Evolutionary conservation across 163 green algal genomes (phyloP).

Genomic region (Chlamydomonas reinhardtii): DNA sequence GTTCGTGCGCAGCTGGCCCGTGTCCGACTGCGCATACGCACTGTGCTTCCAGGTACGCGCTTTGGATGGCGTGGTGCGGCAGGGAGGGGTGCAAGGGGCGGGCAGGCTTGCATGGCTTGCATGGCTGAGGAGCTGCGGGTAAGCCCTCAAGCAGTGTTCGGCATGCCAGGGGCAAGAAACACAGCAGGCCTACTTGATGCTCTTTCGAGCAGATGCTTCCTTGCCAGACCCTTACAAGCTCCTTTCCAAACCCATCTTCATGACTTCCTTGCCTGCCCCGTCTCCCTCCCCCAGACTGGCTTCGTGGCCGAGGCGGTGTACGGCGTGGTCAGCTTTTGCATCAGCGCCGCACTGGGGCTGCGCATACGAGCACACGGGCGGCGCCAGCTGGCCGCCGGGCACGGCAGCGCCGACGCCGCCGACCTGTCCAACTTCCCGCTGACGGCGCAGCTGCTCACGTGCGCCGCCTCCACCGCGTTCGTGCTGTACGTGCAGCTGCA

Average conservation of each 20-base stretch:
- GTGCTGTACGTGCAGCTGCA: slow-evolving; percentile 22
- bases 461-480: background rate
- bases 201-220: no score
- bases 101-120: no score
- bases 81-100: no score
- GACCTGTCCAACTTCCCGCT: background rate
- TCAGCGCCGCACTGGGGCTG: background rate
- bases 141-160: no score
- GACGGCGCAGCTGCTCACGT: background rate
- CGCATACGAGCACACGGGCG: background rate
- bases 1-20: slow-evolving; percentile 35
- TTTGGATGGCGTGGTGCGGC: no score
- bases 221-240: no score
- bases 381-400: background rate
- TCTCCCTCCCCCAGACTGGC: background rate
- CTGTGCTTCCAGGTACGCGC: slow-evolving; percentile 12
- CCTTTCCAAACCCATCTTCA: no score
- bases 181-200: no score
- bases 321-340: background rate
- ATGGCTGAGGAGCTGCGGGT: no score
- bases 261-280: no score
- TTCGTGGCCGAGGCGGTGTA: background rate
- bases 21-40: slow-evolving; percentile 25
- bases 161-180: no score
- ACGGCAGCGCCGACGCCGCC: no score